These are phyloP conservation scores for Cryptococcus sp. DNA, from an alignment of 1,284 basidiomycete species.

Conservation along the genomic window DNA sequence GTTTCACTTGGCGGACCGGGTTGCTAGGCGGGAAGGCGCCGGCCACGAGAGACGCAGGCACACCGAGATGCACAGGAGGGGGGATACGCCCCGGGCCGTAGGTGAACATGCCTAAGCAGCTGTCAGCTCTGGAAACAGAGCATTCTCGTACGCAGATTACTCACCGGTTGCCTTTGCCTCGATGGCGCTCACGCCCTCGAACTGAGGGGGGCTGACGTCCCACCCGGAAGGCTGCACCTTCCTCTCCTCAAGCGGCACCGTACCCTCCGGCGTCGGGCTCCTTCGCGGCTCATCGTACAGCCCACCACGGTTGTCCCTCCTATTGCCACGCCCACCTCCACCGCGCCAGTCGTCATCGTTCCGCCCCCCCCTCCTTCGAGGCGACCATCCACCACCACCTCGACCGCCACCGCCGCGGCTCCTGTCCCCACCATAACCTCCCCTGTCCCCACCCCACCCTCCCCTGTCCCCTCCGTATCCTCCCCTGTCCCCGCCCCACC, in stretches of 20 bases:
- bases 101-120: constrained; percentile 40
- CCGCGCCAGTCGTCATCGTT: constrained; percentile 7
- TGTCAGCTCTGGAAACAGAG: not conserved
- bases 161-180: constrained; percentile 95
- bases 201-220: constrained; percentile 93
- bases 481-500: constrained; percentile 1
- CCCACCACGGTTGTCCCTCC: constrained; percentile 57
- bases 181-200: constrained; percentile 88
- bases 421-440: too few species aligned
- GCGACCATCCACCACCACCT: not conserved
- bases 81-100: constrained; percentile 46
- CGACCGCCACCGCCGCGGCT: not conserved
- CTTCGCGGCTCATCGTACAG: constrained; percentile 56
- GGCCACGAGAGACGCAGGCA: constrained; percentile 30
- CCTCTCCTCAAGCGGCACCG: constrained; percentile 76
- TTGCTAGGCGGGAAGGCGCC: constrained; percentile 36
- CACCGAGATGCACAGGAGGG: constrained; percentile 42
- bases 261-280: constrained; percentile 86
- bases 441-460: not conserved
- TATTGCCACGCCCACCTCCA: constrained; percentile 49
- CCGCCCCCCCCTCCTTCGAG: constrained; percentile 8
- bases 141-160: constrained; percentile 20
- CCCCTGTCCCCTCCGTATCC: not conserved
- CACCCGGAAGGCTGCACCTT: constrained; percentile 81
- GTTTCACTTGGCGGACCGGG: constrained; percentile 79